Evolutionary conservation across 2,329 filamentous ascomycete species (phyloP).

Genomic region (Paecilomyces niveus): DNA sequence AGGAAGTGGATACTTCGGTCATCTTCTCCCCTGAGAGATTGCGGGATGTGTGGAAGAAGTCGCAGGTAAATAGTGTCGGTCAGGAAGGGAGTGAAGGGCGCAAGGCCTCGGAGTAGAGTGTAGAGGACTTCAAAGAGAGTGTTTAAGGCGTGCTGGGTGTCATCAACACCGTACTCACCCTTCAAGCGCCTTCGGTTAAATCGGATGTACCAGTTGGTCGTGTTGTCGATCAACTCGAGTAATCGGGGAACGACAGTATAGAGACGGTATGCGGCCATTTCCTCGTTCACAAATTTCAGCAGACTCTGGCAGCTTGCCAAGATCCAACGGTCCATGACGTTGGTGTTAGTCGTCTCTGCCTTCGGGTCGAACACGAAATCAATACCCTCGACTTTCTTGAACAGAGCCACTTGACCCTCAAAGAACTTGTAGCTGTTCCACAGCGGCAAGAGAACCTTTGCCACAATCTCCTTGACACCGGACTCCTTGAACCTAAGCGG

Average conservation of each 20-base stretch:
- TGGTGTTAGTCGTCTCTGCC: conserved; percentile 68
- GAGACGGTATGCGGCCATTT: conserved; percentile 74
- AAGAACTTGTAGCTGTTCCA: conserved; percentile 99
- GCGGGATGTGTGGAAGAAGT: conserved; percentile 73
- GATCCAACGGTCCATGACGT: conserved; percentile 96
- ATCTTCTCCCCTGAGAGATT: conserved; percentile 62
- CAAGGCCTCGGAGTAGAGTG: conserved; percentile 78
- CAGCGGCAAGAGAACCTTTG: conserved; percentile 79
- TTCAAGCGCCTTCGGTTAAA: conserved; percentile 89
- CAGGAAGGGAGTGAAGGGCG: conserved; percentile 92
- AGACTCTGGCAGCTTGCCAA: conserved; percentile 86
- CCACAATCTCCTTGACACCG: conserved; percentile 90
- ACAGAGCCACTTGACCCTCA: conserved; percentile 72
- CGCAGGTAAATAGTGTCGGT: conserved; percentile 89
- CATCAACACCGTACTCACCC: conserved; percentile 77
- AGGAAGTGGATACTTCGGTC: conserved; percentile 87
- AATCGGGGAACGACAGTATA: conserved; percentile 90
- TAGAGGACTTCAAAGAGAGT: conserved; percentile 90
- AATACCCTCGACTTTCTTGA: conserved; percentile 76
- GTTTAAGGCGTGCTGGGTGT: conserved; percentile 86
- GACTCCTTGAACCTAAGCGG: conserved; percentile 84
- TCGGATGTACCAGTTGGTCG: conserved; percentile 98
- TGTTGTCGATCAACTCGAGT: conserved; percentile 79
- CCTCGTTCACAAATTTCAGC: conserved; percentile 82
- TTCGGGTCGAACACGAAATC: conserved; percentile 74